Evolutionary conservation across 306 rosid species (phyloP), one percentile per base, ranked within the genome.

Genomic region (Pyrus pyrifolia): DNA sequence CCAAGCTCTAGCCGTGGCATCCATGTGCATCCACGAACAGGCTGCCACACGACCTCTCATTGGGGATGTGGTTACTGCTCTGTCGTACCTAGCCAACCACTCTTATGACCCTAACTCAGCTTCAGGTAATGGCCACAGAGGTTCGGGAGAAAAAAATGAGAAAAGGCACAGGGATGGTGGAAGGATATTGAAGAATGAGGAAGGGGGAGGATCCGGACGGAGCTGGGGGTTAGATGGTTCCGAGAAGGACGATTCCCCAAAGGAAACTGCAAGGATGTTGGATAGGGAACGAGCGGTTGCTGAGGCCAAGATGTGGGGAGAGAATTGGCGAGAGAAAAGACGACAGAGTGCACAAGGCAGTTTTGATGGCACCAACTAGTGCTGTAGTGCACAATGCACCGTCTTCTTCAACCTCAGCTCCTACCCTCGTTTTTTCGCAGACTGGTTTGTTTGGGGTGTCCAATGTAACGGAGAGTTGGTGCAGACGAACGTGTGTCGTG

Each of bases 241-340:
- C 0, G 97, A 89, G 87, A 93, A 93, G 85, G 94, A 93, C 12
- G 97, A 90, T 58, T 93, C 97, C 44, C 97, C 97, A 0, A 86
- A 82, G 78, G 97, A 93, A 84, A 87, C 91, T 6, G 96, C 88
- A 12, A 81, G 90, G 81, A 90, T 93, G 78, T 82, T 91, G 64
- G 96, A 89, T 35, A 87, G 96, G 82, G 94, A 93, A 80, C 91
- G 97, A 25, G 94, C 96, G 8, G 97, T 93, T 40, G 97, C 97
- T 17, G 97, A 93, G 84, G 97, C 97, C 35, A 93, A 90, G 87
- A 85, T 87, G 94, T 93, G 97, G 97, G 97, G 96, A 68, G 96
- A 92, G 87, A 93, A 93, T 81, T 89, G 83, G 94, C 88, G 97
- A 72, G 96, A 93, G 67, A 87, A 93, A 75, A 82, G 97, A 76